Conservation (phyloP, 2,329 filamentous ascomycete species). For the Biscogniauxia sp. region DNA sequence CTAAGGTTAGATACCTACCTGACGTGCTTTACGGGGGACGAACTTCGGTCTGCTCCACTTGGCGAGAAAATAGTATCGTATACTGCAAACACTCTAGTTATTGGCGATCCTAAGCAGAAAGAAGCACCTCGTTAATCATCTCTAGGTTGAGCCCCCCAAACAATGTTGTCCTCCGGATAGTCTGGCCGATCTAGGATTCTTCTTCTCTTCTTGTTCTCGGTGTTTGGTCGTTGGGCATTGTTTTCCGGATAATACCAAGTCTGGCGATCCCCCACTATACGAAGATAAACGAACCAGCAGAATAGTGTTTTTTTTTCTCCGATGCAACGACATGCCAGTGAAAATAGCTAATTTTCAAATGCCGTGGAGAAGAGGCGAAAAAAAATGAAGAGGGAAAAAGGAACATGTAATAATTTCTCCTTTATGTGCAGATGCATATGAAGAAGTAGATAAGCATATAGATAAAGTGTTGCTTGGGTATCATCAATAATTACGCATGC, state of each 20-base stretch:
- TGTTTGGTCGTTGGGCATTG: neutral
- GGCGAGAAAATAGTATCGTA: neutral
- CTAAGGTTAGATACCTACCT: no score
- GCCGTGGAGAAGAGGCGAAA: neutral
- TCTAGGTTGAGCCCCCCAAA: neutral
- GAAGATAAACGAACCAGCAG: neutral
- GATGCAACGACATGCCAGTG: neutral
- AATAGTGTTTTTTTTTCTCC: neutral
- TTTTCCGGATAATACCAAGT: neutral
- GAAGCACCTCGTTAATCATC: neutral
- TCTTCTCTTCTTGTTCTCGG: neutral
- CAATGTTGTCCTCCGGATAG: neutral
- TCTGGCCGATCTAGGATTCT: neutral
- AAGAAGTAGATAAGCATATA: neutral
- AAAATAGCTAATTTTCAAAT: neutral
- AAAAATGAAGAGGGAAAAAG: neutral
- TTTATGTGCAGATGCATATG: neutral
- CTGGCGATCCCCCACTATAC: neutral
- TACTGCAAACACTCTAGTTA: neutral
- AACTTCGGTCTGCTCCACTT: neutral
- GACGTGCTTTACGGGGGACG: neutral
- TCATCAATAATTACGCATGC: neutral
- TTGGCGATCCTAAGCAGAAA: neutral
- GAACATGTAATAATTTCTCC: neutral
- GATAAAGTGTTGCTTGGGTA: neutral